Conservation (phyloP, 495 filamentous ascomycete species). For the Neurospora africana region DNA sequence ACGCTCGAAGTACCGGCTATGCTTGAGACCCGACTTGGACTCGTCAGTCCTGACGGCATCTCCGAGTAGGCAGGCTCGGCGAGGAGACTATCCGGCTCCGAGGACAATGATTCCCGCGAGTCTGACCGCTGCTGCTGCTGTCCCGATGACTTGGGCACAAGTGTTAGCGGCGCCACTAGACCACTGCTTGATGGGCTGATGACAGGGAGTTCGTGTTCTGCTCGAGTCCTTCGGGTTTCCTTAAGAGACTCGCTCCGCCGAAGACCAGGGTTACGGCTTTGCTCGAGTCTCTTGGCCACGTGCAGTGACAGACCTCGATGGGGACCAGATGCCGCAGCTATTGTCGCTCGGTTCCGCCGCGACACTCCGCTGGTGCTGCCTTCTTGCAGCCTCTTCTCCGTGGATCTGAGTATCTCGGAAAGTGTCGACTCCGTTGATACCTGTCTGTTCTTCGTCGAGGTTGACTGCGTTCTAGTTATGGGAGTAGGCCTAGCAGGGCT, state of each 20-base stretch:
- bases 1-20: constrained; percentile 4
- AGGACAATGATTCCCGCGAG: constrained; percentile 25
- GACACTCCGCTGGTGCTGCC: constrained; percentile 15
- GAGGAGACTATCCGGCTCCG: constrained; percentile 24
- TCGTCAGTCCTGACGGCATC: constrained; percentile 11
- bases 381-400: constrained; percentile 31
- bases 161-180: background rate
- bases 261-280: background rate
- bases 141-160: background rate
- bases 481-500: constrained; percentile 5
- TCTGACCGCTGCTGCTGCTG: constrained; percentile 12
- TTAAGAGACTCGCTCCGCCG: background rate
- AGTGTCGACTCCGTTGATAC: constrained; percentile 30
- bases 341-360: constrained; percentile 14
- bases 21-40: constrained; percentile 14
- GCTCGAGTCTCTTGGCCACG: background rate
- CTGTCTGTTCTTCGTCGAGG: constrained; percentile 10
- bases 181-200: background rate
- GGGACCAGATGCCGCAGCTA: background rate
- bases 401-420: constrained; percentile 31
- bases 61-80: constrained; percentile 10
- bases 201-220: background rate
- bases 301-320: background rate
- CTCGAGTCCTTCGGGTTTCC: background rate
- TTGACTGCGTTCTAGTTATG: constrained; percentile 11